Conservation (phyloP, 352 stramenopile genomes). For the Phytopythium cucurbitacearum region DNA sequence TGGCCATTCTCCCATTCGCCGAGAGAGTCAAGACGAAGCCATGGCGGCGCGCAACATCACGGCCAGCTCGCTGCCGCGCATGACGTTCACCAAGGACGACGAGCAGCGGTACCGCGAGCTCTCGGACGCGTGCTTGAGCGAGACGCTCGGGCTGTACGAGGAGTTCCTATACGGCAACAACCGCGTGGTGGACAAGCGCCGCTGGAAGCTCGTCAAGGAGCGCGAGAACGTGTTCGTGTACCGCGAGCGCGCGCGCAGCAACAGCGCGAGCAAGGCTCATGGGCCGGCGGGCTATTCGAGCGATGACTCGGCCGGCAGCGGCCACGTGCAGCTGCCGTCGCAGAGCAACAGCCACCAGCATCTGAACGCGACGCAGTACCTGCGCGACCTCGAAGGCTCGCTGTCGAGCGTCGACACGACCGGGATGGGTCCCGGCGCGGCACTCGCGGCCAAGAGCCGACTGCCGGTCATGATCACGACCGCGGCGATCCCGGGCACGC, state of each 20-base stretch:
- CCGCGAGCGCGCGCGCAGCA: constrained; percentile 14
- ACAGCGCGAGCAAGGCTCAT: neutral
- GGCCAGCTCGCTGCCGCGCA: constrained; percentile 20
- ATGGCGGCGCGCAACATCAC: constrained; percentile 21
- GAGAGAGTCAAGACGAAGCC: neutral
- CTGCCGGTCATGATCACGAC: constrained; percentile 27
- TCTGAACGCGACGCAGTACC: neutral
- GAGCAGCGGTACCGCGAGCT: constrained; percentile 21
- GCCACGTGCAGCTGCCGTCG: constrained; percentile 7
- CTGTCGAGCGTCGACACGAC: constrained; percentile 5
- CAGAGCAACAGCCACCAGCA: neutral
- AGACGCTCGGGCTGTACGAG: constrained; percentile 36
- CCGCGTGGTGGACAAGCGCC: constrained; percentile 22
- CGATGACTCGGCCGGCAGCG: neutral
- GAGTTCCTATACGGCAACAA: constrained; percentile 19
- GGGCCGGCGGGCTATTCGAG: neutral
- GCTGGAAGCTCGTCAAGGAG: constrained; percentile 36
- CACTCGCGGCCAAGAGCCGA: constrained; percentile 34
- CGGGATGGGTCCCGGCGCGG: constrained; percentile 37
- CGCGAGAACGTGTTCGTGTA: constrained; percentile 30
- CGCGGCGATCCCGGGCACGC: constrained; percentile 27
- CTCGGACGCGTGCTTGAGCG: constrained; percentile 15
- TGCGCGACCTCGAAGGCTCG: neutral
- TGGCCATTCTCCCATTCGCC: too few species aligned
- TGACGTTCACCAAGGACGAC: constrained; percentile 27